phyloP scores from a whole-genome alignment of 2,329 filamentous ascomycete species.

The Neopestalotiopsis rosae region DNA sequence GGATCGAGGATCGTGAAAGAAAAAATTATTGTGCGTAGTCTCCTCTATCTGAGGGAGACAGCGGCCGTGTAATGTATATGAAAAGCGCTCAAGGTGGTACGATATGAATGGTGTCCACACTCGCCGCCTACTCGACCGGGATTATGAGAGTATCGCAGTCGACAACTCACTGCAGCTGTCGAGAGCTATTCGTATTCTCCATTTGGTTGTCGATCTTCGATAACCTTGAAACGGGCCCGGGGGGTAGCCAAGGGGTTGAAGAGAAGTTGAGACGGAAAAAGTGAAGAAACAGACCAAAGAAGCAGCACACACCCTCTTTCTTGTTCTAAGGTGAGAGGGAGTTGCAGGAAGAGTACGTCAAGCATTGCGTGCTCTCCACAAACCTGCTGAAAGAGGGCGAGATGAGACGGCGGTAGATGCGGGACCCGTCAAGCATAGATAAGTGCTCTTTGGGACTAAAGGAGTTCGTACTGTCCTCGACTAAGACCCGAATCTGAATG shows the following conservation, averaged over 20 bases:
- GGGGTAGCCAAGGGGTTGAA: background rate
- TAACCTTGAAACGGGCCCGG: slow-evolving; percentile 7
- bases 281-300: background rate
- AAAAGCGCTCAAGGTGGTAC: background rate
- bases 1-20: background rate
- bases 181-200: slow-evolving; percentile 6
- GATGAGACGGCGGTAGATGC: background rate
- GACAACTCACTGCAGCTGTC: slow-evolving; percentile 15
- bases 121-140: background rate
- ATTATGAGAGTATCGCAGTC: slow-evolving; percentile 1
- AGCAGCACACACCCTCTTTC: background rate
- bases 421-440: slow-evolving; percentile 12
- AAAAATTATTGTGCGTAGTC: background rate
- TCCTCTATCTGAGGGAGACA: slow-evolving; percentile 1
- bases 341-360: slow-evolving; percentile 11
- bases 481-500: slow-evolving; percentile 15
- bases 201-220: slow-evolving; percentile 3
- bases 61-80: background rate
- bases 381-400: background rate
- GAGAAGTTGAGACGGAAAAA: slow-evolving; percentile 1
- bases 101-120: background rate
- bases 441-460: slow-evolving; percentile 6
- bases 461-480: slow-evolving; percentile 5
- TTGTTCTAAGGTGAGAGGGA: background rate
- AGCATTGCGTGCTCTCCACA: slow-evolving; percentile 9